Evolutionary conservation across 495 filamentous ascomycete species (phyloP).

Genomic region (Cenococcum geophilum): DNA sequence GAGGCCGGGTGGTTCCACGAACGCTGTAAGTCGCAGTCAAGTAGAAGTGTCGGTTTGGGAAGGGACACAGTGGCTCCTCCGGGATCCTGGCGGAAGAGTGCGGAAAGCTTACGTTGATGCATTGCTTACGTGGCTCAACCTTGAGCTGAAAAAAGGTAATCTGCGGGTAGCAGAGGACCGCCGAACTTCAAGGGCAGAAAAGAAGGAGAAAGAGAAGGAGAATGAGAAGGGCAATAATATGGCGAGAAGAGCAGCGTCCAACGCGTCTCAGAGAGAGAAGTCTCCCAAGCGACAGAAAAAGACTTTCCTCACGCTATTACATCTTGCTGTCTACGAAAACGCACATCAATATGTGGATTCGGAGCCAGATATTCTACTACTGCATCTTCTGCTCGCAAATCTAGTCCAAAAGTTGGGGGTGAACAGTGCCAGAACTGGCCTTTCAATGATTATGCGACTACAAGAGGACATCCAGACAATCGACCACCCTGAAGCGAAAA

Average conservation of each 20-base stretch:
- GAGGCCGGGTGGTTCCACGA: slow-evolving; percentile 51
- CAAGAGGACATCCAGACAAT: slow-evolving; percentile 73
- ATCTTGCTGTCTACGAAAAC: slow-evolving; percentile 81
- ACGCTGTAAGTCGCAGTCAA: slow-evolving; percentile 60
- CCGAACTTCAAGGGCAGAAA: slow-evolving; percentile 37
- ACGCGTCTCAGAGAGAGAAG: slow-evolving; percentile 57
- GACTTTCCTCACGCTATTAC: slow-evolving; percentile 74
- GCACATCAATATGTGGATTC: slow-evolving; percentile 63
- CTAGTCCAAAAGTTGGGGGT: slow-evolving; percentile 74
- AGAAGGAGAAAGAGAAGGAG: slow-evolving; percentile 32
- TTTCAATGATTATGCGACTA: slow-evolving; percentile 82
- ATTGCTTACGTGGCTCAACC: slow-evolving; percentile 69
- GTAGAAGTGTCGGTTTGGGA: slow-evolving; percentile 82
- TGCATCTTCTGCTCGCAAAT: slow-evolving; percentile 66
- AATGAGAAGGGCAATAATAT: slow-evolving; percentile 40
- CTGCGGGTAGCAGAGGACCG: slow-evolving; percentile 53
- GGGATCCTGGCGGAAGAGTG: slow-evolving; percentile 68
- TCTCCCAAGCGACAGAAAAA: slow-evolving; percentile 50
- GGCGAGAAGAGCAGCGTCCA: slow-evolving; percentile 63
- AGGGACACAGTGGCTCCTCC: slow-evolving; percentile 80
- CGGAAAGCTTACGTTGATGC: slow-evolving; percentile 79
- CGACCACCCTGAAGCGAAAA: slow-evolving; percentile 56
- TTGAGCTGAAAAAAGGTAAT: slow-evolving; percentile 68
- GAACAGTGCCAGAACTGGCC: slow-evolving; percentile 67
- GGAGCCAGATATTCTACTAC: slow-evolving; percentile 64